A percentile compares a stretch with the other conserved stretches of the same genome.
Conservation (phyloP, 2,329 filamentous ascomycete species). For the Fusarium irregulare region DNA sequence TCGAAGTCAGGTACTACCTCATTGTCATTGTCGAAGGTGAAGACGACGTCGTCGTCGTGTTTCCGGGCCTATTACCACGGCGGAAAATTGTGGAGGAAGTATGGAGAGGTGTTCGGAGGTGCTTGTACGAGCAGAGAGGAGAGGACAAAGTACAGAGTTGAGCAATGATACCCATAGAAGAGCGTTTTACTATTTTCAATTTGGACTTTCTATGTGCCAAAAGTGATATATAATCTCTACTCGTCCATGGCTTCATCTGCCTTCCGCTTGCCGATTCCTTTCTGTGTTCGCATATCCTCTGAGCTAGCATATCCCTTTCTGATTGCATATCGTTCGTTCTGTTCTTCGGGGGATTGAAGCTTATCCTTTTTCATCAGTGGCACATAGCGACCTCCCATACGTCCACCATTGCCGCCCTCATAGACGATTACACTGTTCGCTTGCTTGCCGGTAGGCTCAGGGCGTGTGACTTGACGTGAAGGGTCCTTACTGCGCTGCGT, state of each 20-base stretch:
- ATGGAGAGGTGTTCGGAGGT: constrained; percentile 86
- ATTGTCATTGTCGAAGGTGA: constrained; percentile 92
- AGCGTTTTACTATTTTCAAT: constrained; percentile 8
- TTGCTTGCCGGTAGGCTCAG: constrained; percentile 29
- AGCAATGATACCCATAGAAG: constrained; percentile 19
- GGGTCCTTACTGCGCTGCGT: constrained; percentile 51
- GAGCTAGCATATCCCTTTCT: constrained; percentile 67
- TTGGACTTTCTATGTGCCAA: constrained; percentile 10
- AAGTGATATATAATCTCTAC: constrained; percentile 25
- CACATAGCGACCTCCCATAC: constrained; percentile 64
- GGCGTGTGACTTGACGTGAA: constrained; percentile 22
- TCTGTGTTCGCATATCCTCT: constrained; percentile 59
- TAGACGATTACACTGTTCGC: constrained; percentile 55
- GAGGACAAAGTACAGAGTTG: constrained; percentile 48
- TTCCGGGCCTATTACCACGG: constrained; percentile 81
- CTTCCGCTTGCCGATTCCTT: constrained; percentile 48
- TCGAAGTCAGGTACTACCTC: constrained; percentile 90
- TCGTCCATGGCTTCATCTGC: constrained; percentile 42
- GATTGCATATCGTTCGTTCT: constrained; percentile 71
- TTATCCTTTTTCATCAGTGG: constrained; percentile 64
- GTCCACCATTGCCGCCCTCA: constrained; percentile 65
- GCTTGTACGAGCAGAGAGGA: constrained; percentile 72
- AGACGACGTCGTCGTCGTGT: constrained; percentile 91
- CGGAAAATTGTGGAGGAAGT: constrained; percentile 84
- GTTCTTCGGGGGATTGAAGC: constrained; percentile 63